phyloP scores from a whole-genome alignment of 2,329 filamentous ascomycete species.

The Neofusicoccum sp. region DNA sequence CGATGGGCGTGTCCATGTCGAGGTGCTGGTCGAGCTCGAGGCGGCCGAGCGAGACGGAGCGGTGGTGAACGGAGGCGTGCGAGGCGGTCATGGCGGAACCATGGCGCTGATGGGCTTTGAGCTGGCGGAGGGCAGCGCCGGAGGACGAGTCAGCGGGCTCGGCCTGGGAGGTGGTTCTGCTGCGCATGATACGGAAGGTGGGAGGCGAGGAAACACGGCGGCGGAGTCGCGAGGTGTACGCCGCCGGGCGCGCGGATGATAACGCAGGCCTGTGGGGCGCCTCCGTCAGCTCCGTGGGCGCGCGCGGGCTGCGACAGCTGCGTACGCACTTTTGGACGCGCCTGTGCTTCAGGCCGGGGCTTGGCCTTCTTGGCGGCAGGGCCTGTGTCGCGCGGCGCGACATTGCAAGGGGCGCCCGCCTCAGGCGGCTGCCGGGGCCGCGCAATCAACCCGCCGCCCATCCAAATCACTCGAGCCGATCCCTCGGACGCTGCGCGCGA shows the following conservation, averaged over 20 bases:
- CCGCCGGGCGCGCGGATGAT: neutral
- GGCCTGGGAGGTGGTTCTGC: conserved; percentile 14
- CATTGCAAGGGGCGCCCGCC: conserved; percentile 4
- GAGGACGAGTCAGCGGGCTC: conserved; percentile 18
- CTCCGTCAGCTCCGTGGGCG: conserved; percentile 5
- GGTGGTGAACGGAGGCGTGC: neutral
- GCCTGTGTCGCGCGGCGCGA: neutral
- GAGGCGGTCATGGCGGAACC: conserved; percentile 7
- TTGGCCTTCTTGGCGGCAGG: conserved; percentile 1
- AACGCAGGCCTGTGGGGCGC: conserved; percentile 8
- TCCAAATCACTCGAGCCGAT: neutral
- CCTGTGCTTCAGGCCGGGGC: conserved; percentile 6
- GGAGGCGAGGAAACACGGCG: neutral
- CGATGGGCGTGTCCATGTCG: conserved; percentile 16
- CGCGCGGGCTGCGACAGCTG: neutral
- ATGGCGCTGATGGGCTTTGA: conserved; percentile 17
- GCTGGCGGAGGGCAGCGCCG: conserved; percentile 14
- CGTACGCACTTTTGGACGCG: neutral
- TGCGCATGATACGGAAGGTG: conserved; percentile 12
- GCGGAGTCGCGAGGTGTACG: neutral
- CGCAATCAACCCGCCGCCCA: conserved; percentile 4
- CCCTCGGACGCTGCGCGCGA: neutral
- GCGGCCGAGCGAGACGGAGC: conserved; percentile 16
- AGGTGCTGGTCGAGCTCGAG: conserved; percentile 12
- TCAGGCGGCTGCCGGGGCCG: conserved; percentile 4